Evolutionary conservation across 2,329 filamentous ascomycete genomes (phyloP), one percentile per base, ranked within the genome.

Genomic region (Epicoccum sorghinum): DNA sequence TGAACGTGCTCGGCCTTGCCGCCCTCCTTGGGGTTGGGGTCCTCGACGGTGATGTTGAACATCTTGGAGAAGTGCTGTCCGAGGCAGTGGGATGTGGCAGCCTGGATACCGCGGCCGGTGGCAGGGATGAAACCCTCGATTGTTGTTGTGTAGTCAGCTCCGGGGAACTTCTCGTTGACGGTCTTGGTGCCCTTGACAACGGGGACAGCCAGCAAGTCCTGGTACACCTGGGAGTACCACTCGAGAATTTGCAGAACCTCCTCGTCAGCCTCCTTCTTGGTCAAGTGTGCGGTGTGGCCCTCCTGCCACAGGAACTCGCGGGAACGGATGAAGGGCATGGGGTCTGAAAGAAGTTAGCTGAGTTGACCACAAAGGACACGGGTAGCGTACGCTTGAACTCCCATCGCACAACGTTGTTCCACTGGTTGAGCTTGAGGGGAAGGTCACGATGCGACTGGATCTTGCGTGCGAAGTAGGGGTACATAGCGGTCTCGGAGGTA

Each of bases 21-120:
- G 25, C 73, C 75, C 41, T 83, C 80, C 70, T 87, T 87, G 45
- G 83, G 84, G 56, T 82, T 81, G 23, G 95, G 95, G 71, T 99
- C 93, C 76, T 99, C 93, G 27, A 99, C 91, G 0, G 89, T 96
- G 75, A 99, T 98, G 76, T 95, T 89, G 75, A 98, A 99, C 93
- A 99, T 99, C 79, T 96, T 97, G 75, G 89, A 93, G 79, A 99
- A 99, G 80, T 99, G 97, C 79, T 99, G 95, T 47, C 95, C 95
- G 7, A 99, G 83, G 60, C 88, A 91, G 80, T 99, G 95, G 47
- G 91, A 96, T 36, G 95, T 99, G 47, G 87, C 95, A 62, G 93
- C 95, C 79, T 99, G 95, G 57, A 99, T 98, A 75, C 95, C 95
- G 73, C 95, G 89, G 23, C 95, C 95, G 61, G 96, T 98, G 58